Base-by-base conservation (phyloP, 192 early-diverging fungal species). In the Piromyces finnis region DNA sequence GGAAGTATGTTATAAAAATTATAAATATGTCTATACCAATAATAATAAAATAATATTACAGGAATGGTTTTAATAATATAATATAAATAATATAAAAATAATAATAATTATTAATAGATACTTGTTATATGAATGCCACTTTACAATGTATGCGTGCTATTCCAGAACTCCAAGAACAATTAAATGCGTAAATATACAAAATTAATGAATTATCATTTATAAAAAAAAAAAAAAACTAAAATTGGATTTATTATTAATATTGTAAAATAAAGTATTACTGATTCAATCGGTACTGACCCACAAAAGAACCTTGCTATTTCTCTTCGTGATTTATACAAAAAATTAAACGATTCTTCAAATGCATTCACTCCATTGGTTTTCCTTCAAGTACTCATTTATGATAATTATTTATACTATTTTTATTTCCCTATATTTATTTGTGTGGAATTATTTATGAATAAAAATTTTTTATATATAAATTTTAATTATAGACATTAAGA, bases 71-170 rank as follows among this genome's bases (percentile, higher is more conserved):
- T 77, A 12, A n/a, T 28, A 80, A 14, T 80, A 28, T 14, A 14
- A 39, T 78, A 80, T 97, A 51, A 96, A 96, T 28, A 97, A 99
- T 83, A 99, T 96, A 1, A 94, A n/a, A n/a, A n/a, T 92, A 81
- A 93, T 93, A 79, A 90, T 93, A 90, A 86, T 89, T 86, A 30
- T 81, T 15, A 80, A 22, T 78, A 81, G 81, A 30, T 30, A 79
- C 78, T 15, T 80, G n/a, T 29, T 41, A 88, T 79, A 84, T 88
- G 89, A 97, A 96, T 82, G 91, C 97, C 3, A 95, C 96, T 5
- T 83, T 99, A 28, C 97, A 99, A 86, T 97, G 95, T 81, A 87
- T 99, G 5, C 93, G 94, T 37, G 92, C 91, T 0, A 92, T 98
- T 15, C 94, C 95, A 1, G 94, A 96, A 80, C 86, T 99, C 27